Evolutionary conservation across 176 grass and related monocot species (phyloP).

Genomic region (Oryza coarctata): DNA sequence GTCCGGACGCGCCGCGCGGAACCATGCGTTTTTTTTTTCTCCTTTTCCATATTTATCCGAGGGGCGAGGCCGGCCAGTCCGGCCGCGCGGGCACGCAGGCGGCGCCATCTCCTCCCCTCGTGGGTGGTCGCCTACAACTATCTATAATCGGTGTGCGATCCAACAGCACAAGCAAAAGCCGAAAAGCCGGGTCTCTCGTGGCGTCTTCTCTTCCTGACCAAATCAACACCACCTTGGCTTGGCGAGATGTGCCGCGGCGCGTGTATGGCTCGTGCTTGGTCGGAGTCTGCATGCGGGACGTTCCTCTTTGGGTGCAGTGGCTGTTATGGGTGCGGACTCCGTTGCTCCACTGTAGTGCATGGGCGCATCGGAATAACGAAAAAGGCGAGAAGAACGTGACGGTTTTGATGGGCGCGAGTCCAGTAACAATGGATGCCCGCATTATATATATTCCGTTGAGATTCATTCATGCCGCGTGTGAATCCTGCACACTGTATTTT

Average conservation of each 20-base stretch:
- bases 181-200: neutral
- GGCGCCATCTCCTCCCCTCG: neutral
- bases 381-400: neutral
- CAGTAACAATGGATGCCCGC: neutral
- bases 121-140: neutral
- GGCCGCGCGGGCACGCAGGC: neutral
- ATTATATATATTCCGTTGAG: neutral
- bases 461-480: neutral
- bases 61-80: neutral
- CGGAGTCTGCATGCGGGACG: neutral
- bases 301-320: neutral
- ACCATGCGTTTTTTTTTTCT: neutral
- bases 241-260: neutral
- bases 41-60: neutral
- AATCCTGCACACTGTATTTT: neutral
- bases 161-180: neutral
- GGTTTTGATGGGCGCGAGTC: neutral
- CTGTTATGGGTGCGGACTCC: neutral
- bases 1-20: neutral
- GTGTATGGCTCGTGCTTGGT: neutral
- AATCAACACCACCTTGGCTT: neutral
- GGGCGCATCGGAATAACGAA: constrained; percentile 5
- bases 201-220: neutral
- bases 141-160: neutral
- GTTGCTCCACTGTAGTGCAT: neutral